phyloP scores from a whole-genome alignment of 345 rosid species.

The Citrus inodora region DNA sequence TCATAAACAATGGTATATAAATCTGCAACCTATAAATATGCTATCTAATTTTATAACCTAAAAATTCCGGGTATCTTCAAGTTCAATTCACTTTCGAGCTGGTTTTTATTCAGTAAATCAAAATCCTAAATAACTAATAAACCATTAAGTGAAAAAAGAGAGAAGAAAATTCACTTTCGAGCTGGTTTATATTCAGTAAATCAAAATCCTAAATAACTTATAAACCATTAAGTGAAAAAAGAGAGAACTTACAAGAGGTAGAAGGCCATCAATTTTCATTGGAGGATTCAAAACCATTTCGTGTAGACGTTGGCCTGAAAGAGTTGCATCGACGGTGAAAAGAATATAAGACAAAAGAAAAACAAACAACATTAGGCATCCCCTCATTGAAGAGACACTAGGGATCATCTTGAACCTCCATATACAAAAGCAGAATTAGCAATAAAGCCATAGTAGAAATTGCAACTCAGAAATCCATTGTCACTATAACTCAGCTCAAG shows the following conservation, averaged over 20 bases:
- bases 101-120: neutral
- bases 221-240: neutral
- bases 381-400: neutral
- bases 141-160: constrained; percentile 5
- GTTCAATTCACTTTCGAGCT: neutral
- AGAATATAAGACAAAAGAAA: neutral
- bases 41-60: neutral
- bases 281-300: constrained; percentile 80
- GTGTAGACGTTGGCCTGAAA: constrained; percentile 77
- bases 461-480: neutral
- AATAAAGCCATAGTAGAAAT: neutral
- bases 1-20: neutral
- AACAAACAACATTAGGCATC: neutral
- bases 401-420: neutral
- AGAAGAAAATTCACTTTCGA: constrained; percentile 8
- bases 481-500: neutral
- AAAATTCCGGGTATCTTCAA: neutral
- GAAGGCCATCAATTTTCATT: constrained; percentile 39
- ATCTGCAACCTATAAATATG: too few species aligned
- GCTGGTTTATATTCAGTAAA: neutral
- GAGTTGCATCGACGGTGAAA: neutral
- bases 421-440: neutral
- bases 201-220: constrained; percentile 1
- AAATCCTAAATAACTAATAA: constrained; percentile 1
- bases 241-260: constrained; percentile 53